Base-by-base conservation (phyloP, 140 eudicot species). In the Cichorium intybus region DNA sequence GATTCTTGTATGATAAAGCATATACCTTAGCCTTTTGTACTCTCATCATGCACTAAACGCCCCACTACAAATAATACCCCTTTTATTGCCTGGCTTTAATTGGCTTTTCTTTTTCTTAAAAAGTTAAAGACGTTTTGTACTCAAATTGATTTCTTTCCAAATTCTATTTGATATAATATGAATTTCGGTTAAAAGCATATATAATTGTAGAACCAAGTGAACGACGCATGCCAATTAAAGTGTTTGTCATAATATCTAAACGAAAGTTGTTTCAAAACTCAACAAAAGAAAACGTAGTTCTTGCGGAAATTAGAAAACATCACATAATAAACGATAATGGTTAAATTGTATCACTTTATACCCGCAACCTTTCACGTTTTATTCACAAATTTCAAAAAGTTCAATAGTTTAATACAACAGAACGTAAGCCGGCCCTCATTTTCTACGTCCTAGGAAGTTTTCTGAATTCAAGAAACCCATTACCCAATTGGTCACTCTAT, bases 1-100 rank as follows among this genome's bases (percentile, higher is more conserved):
- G 58, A 64, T 49, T 28, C 43, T 49, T 11, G 26, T 31, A 47
- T 58, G 27, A 27, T 4, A 59, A 59, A 60, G 67, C 52, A 48
- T 47, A 60, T 70, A 33, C 61, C 59, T n/a, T 15, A 71, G 27
- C 34, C 51, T 27, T 22, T 71, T 48, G 55, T 73, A 57, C 23
- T 22, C 65, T 74, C 84, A 74, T 56, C 67, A 54, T 63, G 77
- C 82, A 74, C 69, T 56, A 69, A 61, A 69, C 61, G 62, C 73
- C 51, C 67, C 58, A 66, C 62, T 65, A 48, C 21, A 34, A 29
- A 70, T 47, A 15, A 59, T 66, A 15, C 47, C 9, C 27, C 10
- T 11, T n/a, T 58, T 68, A 20, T 28, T 68, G 58, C 31, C 79
- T 52, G 7, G 10, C 39, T 79, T 61, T 37, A 23, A 56, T 62